phyloP scores from a whole-genome alignment of 805 yeast species.

The Candida montana region DNA sequence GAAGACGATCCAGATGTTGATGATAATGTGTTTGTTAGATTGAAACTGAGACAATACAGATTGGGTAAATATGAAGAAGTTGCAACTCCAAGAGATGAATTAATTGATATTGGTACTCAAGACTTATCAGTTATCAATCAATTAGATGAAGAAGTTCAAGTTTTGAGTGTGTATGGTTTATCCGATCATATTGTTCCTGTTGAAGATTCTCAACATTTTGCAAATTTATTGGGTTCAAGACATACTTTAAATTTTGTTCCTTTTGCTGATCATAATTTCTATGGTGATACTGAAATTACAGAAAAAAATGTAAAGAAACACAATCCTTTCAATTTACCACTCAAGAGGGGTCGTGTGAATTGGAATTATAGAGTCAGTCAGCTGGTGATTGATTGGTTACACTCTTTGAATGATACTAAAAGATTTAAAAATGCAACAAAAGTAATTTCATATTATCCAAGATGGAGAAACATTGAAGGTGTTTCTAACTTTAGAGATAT shows the following conservation, averaged over 20 bases:
- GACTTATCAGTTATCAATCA: constrained; percentile 38
- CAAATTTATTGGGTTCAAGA: constrained; percentile 50
- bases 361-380: constrained; percentile 52
- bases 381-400: constrained; percentile 42
- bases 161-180: constrained; percentile 67
- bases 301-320: constrained; percentile 26
- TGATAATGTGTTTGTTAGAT: constrained; percentile 30
- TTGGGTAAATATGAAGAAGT: constrained; percentile 42
- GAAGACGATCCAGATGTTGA: constrained; percentile 9
- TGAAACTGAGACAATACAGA: constrained; percentile 37
- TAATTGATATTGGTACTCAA: constrained; percentile 42
- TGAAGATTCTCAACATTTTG: constrained; percentile 53
- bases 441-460: constrained; percentile 35
- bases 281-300: constrained; percentile 41
- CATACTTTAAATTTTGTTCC: constrained; percentile 54
- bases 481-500: constrained; percentile 70
- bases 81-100: constrained; percentile 45
- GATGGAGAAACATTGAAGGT: constrained; percentile 65
- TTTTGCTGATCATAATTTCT: constrained; percentile 78
- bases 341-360: constrained; percentile 47
- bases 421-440: constrained; percentile 41
- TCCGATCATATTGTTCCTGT: constrained; percentile 62
- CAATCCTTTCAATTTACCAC: constrained; percentile 38
- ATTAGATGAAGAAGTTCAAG: constrained; percentile 43
- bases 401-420: constrained; percentile 41